Conservation (phyloP, 2,329 filamentous ascomycete species). For the Arthroderma sp. region DNA sequence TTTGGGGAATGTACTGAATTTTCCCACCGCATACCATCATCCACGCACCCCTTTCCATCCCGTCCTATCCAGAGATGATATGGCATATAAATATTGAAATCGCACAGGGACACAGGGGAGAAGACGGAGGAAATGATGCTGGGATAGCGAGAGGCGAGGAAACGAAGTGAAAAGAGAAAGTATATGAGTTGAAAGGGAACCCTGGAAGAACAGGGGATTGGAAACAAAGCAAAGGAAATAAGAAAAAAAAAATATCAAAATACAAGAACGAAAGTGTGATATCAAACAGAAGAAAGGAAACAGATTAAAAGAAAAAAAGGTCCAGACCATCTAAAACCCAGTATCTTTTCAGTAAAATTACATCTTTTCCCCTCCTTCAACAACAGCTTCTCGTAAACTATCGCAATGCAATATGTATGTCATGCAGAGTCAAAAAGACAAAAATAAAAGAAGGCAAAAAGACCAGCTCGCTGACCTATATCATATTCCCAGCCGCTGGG, state of each 20-base stretch:
- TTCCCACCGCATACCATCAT: too few relatives aligned
- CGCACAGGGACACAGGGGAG: not conserved
- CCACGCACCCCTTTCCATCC: not conserved
- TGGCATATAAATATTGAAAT: not conserved
- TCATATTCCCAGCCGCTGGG: slow-evolving; percentile 2
- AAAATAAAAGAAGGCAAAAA: not conserved
- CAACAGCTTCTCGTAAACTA: not conserved
- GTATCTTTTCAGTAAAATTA: not conserved
- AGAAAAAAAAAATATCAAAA: not conserved
- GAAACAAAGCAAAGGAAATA: slow-evolving; percentile 1
- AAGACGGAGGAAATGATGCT: not conserved
- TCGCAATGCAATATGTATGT: not conserved
- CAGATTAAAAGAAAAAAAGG: not conserved
- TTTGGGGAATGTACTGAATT: too few relatives aligned
- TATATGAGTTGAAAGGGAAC: slow-evolving; percentile 1
- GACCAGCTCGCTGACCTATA: not conserved
- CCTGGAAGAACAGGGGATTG: slow-evolving; percentile 1
- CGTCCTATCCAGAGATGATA: not conserved
- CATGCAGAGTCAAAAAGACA: not conserved
- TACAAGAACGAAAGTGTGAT: not conserved
- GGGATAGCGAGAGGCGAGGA: not conserved
- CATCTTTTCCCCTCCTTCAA: not conserved
- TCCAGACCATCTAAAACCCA: not conserved
- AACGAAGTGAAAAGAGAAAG: not conserved
- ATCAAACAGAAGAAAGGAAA: not conserved